Evolutionary conservation across 169 alveolate species (phyloP).

Genomic region (Toxoplasma gondii): DNA sequence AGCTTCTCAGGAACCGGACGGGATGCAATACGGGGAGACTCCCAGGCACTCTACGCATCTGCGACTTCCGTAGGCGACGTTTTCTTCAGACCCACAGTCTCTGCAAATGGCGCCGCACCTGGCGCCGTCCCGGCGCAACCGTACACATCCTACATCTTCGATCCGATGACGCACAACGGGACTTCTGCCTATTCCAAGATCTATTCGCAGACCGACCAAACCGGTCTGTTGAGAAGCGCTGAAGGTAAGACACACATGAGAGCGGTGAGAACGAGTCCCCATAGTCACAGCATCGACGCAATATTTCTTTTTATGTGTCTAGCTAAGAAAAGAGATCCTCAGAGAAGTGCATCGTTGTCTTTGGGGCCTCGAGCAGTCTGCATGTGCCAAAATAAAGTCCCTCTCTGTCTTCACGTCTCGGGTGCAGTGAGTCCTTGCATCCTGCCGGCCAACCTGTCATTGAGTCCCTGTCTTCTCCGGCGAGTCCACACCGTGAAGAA

Average conservation of each 20-base stretch:
- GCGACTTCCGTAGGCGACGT: background rate
- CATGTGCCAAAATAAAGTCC: too few relatives aligned
- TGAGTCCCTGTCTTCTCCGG: too few relatives aligned
- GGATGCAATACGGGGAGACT: background rate
- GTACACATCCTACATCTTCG: background rate
- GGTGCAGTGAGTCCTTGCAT: too few relatives aligned
- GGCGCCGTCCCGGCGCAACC: background rate
- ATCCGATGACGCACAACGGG: background rate
- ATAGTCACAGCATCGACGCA: too few relatives aligned
- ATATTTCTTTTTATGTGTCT: too few relatives aligned
- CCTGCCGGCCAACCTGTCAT: too few relatives aligned
- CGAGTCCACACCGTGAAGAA: too few relatives aligned
- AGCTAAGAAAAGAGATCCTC: too few relatives aligned
- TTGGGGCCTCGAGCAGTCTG: too few relatives aligned
- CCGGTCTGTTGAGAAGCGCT: background rate
- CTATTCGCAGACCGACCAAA: background rate
- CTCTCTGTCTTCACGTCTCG: too few relatives aligned
- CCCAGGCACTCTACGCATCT: background rate
- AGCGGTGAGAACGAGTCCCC: too few relatives aligned
- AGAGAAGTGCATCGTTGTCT: too few relatives aligned
- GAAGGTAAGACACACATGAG: background rate
- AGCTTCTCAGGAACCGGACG: background rate
- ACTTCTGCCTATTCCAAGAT: background rate
- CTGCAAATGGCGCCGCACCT: background rate
- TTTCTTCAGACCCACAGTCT: background rate